Evolutionary conservation across 2,329 filamentous ascomycete species (phyloP).

Genomic region (Diaporthe citriasiana): DNA sequence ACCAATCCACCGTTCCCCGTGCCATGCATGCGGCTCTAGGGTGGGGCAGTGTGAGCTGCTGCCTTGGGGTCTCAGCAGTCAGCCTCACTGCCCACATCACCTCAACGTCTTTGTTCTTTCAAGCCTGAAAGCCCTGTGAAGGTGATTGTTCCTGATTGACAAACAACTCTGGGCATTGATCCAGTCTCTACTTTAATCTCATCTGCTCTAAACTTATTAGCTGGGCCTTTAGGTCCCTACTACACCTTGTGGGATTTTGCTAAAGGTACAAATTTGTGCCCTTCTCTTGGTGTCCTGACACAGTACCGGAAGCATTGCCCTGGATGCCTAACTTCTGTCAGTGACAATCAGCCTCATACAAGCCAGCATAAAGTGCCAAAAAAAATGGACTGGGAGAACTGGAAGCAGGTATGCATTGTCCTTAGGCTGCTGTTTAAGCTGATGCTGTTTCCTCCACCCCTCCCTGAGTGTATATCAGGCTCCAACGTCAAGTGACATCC

Average conservation of each 20-base stretch:
- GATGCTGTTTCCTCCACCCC: neutral
- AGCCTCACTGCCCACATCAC: neutral
- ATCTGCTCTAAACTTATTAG: neutral
- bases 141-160: neutral
- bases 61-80: constrained; percentile 19
- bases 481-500: neutral
- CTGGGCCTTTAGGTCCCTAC: neutral
- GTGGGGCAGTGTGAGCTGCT: constrained; percentile 34
- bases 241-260: neutral
- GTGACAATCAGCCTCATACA: neutral
- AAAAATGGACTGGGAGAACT: neutral
- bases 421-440: neutral
- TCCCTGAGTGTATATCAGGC: neutral
- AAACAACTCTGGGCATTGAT: neutral
- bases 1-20: neutral
- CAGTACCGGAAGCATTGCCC: too few relatives aligned
- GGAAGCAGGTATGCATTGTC: constrained; percentile 1
- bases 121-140: neutral
- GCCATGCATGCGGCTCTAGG: neutral
- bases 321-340: neutral
- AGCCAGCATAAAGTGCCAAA: neutral
- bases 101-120: neutral
- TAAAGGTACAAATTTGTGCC: neutral
- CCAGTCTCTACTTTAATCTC: neutral
- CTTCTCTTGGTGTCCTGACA: too few relatives aligned